Evolutionary conservation across 345 rosid species (phyloP), one percentile per base, ranked within the genome.

Genomic region (Fremontodendron californicum): DNA sequence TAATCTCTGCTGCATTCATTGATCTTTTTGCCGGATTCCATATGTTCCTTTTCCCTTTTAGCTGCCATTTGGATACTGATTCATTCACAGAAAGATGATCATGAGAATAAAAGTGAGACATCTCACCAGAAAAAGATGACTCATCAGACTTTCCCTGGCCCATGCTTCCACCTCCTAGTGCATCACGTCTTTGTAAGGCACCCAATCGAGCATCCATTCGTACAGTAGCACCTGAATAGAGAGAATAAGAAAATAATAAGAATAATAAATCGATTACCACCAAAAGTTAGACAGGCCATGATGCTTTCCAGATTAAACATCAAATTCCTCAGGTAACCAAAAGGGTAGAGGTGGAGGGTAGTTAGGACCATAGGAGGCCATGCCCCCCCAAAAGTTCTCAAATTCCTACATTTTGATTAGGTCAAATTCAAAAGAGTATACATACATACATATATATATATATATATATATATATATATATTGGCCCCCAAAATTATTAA

Each of bases 1-100:
- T 81, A 64, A 75, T 80, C 52, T 73, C 82, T 29, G 77, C 37
- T 23, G 78, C 37, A 65, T 86, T 88, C 42, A 80, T 67, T 69
- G 88, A 81, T 81, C 85, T 81, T 76, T 87, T 90, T 48, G 13
- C 78, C 75, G 92, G 86, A 80, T 88, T 85, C 6, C 99, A 88
- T 35, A 83, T 82, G 77, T 93, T 93, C 82, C 98, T 89, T 84
- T 93, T 96, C 74, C 99, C 90, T 88, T 90, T 96, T 69, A 84
- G 83, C 80, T 87, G 93, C 99, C 99, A 96, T 75, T 89, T 55
- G 61, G 77, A 90, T 91, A 80, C 94, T 62, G 92, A 81, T 81
- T 84, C 93, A 68, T 84, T 82, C 63, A 68, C 82, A 77, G 79
- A 80, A 80, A 77, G 82, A 69, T 84, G 86, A 64, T 89, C 85